phyloP scores from a whole-genome alignment of 2,329 filamentous ascomycete genomes.

The Epichloe glyceriae region DNA sequence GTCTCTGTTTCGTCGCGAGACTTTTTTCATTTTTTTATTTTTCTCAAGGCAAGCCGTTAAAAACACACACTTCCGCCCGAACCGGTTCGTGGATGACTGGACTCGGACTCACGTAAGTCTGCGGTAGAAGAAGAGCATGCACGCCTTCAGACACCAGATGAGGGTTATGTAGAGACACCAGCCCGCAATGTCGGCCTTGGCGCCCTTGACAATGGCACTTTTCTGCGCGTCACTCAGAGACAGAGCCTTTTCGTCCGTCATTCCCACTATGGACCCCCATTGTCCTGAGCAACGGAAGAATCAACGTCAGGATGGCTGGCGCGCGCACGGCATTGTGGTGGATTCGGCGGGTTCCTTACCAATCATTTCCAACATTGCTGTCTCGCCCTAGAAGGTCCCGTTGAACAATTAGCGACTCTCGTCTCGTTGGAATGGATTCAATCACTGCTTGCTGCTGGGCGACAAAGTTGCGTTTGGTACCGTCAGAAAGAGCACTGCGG shows the following conservation, averaged over 20 bases:
- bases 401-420: not conserved
- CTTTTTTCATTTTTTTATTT: not conserved
- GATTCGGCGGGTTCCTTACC: conserved; percentile 11
- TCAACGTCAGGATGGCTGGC: not conserved
- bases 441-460: not conserved
- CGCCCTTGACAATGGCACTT: conserved; percentile 9
- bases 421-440: conserved; percentile 4
- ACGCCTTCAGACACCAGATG: conserved; percentile 26
- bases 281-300: conserved; percentile 8
- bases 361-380: conserved; percentile 21
- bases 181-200: conserved; percentile 15
- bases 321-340: not conserved
- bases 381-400: conserved; percentile 7
- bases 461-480: conserved; percentile 10
- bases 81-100: not conserved
- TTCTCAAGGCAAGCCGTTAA: too few species aligned
- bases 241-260: conserved; percentile 10
- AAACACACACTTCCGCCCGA: too few species aligned
- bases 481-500: conserved; percentile 25
- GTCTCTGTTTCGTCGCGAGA: conserved; percentile 11
- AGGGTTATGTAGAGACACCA: conserved; percentile 25
- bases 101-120: conserved; percentile 21
- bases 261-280: conserved; percentile 13
- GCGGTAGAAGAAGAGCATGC: conserved; percentile 25
- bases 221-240: conserved; percentile 7